These are phyloP conservation scores for Russula earlei DNA, from an alignment of 768 basidiomycete genomes.

Conservation along the genomic window DNA sequence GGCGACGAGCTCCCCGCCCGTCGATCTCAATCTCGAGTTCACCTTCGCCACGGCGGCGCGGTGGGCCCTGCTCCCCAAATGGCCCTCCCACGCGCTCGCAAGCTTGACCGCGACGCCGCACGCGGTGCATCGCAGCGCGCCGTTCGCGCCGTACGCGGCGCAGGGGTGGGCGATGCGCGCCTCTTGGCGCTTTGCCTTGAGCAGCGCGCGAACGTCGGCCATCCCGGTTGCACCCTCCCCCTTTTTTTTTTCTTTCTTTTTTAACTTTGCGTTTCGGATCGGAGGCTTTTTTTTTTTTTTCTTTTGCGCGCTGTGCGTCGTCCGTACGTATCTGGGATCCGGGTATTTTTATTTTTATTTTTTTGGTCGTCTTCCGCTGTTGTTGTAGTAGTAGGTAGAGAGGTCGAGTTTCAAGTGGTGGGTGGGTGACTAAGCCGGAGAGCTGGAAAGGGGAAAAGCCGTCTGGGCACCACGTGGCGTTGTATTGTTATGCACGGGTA, in stretches of 20 bases:
- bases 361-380: too few relatives aligned
- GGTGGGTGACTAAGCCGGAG: too few relatives aligned
- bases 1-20: conserved; percentile 37
- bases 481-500: too few relatives aligned
- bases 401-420: too few relatives aligned
- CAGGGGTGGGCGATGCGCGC: conserved; percentile 61
- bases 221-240: conserved; percentile 29
- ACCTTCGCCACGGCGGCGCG: conserved; percentile 50
- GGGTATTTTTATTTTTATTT: too few relatives aligned
- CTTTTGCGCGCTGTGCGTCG: too few relatives aligned
- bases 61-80: conserved; percentile 73
- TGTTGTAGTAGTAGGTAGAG: too few relatives aligned
- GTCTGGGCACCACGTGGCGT: too few relatives aligned
- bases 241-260: neutral
- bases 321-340: too few relatives aligned
- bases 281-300: neutral
- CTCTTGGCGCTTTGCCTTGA: conserved; percentile 78
- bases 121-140: conserved; percentile 60
- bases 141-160: conserved; percentile 55
- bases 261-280: too few relatives aligned
- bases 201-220: conserved; percentile 74
- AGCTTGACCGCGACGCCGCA: conserved; percentile 62
- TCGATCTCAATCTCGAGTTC: conserved; percentile 32
- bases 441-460: too few relatives aligned
- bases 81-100: conserved; percentile 79